These are phyloP conservation scores for Yamadazyma diospyri DNA, from an alignment of 1,139 yeast species.

Conservation along the genomic window DNA sequence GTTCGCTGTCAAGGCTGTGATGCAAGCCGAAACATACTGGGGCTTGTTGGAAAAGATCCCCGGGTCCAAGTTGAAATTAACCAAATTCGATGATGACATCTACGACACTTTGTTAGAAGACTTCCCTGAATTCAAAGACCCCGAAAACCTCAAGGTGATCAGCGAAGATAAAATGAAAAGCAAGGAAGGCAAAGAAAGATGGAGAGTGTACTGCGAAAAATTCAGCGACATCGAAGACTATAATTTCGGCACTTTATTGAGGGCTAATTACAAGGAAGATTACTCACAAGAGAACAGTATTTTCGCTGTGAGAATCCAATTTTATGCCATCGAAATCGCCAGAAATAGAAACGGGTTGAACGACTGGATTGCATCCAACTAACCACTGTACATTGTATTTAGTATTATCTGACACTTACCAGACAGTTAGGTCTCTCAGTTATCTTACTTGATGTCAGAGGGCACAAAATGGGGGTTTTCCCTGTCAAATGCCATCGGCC, in stretches of 20 bases:
- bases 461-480: too few species aligned
- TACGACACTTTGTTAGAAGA: slow-evolving; percentile 61
- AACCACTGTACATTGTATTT: background rate
- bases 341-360: slow-evolving; percentile 89
- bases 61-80: slow-evolving; percentile 75
- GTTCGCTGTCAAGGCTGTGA: slow-evolving; percentile 96
- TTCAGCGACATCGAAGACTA: slow-evolving; percentile 86
- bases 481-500: too few species aligned
- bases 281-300: slow-evolving; percentile 83
- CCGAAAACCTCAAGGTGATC: slow-evolving; percentile 53
- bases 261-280: slow-evolving; percentile 66
- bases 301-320: slow-evolving; percentile 89
- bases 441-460: too few species aligned
- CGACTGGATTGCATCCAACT: slow-evolving; percentile 68
- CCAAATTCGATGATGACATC: slow-evolving; percentile 81
- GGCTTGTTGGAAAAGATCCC: slow-evolving; percentile 65
- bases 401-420: too few species aligned
- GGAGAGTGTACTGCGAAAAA: slow-evolving; percentile 85
- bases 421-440: too few species aligned
- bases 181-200: slow-evolving; percentile 72
- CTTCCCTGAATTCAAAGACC: slow-evolving; percentile 80
- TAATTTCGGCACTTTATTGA: slow-evolving; percentile 91
- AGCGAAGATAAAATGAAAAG: slow-evolving; percentile 83
- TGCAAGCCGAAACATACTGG: slow-evolving; percentile 96
- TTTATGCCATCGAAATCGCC: slow-evolving; percentile 90